These are phyloP conservation scores for Cynanchum wilfordii DNA, from an alignment of 257 asterid species.

Conservation along the genomic window DNA sequence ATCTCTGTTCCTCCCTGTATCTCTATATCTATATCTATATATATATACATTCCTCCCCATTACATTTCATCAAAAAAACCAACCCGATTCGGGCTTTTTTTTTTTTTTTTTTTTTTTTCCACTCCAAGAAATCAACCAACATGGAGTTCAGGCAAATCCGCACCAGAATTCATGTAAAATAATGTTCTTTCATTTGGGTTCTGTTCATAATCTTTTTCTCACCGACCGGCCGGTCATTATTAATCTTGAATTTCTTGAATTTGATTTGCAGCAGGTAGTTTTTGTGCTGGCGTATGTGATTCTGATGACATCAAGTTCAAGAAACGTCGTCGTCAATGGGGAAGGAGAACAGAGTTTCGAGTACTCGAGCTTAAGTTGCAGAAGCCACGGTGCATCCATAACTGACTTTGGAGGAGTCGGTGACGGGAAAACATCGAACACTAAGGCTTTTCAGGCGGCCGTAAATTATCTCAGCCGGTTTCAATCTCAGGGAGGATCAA, in stretches of 20 bases:
- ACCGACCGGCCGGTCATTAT: too few species aligned
- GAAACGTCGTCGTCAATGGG: conserved; percentile 27
- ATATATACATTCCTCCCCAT: not conserved
- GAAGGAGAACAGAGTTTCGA: conserved; percentile 26
- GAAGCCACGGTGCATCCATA: conserved; percentile 54
- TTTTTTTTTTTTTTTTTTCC: not conserved
- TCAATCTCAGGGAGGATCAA: conserved; percentile 63
- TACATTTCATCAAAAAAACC: not conserved
- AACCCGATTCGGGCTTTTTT: not conserved
- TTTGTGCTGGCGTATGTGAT: conserved; percentile 27
- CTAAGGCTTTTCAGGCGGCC: conserved; percentile 65
- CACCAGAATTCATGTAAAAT: conserved; percentile 1
- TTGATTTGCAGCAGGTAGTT: not conserved
- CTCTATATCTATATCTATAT: too few species aligned
- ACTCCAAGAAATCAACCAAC: not conserved
- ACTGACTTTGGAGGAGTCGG: conserved; percentile 93
- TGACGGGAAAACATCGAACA: conserved; percentile 74
- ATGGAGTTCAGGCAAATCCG: conserved; percentile 10
- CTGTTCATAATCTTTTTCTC: conserved; percentile 2
- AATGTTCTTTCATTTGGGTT: not conserved
- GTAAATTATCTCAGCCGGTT: conserved; percentile 51
- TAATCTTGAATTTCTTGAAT: too few species aligned
- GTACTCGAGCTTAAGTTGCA: conserved; percentile 51
- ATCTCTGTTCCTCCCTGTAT: not conserved
- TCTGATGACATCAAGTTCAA: conserved; percentile 25